Conservation (phyloP, 2,329 filamentous ascomycete species). For the Chaetoscypha palmicola region DNA sequence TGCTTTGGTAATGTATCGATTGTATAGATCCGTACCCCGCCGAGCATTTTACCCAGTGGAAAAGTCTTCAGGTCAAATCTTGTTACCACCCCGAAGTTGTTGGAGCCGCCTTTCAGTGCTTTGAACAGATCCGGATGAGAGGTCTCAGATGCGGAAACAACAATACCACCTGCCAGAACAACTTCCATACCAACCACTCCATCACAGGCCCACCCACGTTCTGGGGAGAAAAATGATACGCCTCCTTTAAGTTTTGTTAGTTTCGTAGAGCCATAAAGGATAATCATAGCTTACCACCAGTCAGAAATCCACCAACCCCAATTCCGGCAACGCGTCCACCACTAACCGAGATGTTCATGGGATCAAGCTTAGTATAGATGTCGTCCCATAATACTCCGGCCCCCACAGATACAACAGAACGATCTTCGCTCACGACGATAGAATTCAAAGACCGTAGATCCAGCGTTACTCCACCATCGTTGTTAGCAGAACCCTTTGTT, state of each 20-base stretch:
- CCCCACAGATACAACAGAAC: conserved; percentile 29
- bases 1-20: background rate
- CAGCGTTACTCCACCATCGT: conserved; percentile 41
- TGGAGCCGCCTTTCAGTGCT: conserved; percentile 49
- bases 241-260: conserved; percentile 31
- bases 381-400: conserved; percentile 33
- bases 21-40: conserved; percentile 1
- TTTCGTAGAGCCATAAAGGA: too few relatives aligned
- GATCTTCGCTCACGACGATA: conserved; percentile 21
- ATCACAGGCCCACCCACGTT: conserved; percentile 43
- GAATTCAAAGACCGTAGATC: conserved; percentile 32
- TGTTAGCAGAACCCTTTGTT: conserved; percentile 33
- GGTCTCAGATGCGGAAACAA: conserved; percentile 38
- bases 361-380: conserved; percentile 32
- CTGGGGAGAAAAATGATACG: conserved; percentile 35
- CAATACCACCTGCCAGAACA: conserved; percentile 43
- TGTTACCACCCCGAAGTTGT: conserved; percentile 48
- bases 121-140: conserved; percentile 43
- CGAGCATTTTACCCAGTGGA: conserved; percentile 1
- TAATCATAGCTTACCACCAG: conserved; percentile 26
- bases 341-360: conserved; percentile 27
- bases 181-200: conserved; percentile 43
- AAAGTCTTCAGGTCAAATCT: conserved; percentile 31
- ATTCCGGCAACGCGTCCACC: conserved; percentile 33
- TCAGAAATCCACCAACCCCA: conserved; percentile 34